phyloP scores from a whole-genome alignment of 768 basidiomycete genomes.

The Astraeus odoratus region DNA sequence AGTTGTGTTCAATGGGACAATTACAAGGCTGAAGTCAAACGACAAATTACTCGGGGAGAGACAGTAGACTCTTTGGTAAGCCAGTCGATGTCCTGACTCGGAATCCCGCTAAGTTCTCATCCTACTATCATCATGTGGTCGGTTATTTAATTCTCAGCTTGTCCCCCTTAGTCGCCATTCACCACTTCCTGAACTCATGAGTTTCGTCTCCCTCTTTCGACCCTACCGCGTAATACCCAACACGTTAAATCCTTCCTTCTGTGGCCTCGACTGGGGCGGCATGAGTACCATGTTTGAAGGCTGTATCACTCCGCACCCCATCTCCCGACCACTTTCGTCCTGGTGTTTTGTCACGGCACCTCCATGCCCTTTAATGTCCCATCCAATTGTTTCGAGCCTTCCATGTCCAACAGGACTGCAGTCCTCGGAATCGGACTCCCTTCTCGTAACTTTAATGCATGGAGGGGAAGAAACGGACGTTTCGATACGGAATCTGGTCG shows the following conservation, averaged over 20 bases:
- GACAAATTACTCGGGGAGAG: conserved; percentile 36
- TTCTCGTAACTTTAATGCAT: not conserved
- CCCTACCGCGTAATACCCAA: conserved; percentile 78
- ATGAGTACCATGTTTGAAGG: conserved; percentile 63
- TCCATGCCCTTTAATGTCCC: conserved; percentile 15
- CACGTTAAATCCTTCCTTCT: conserved; percentile 47
- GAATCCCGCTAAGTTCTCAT: not conserved
- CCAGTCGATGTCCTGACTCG: not conserved
- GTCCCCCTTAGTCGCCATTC: conserved; percentile 86
- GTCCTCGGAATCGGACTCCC: conserved; percentile 7
- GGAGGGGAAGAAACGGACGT: conserved; percentile 36
- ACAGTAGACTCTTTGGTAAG: conserved; percentile 61
- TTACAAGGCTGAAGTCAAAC: conserved; percentile 36
- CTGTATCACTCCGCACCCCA: conserved; percentile 33
- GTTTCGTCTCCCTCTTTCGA: conserved; percentile 75
- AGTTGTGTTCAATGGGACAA: conserved; percentile 51
- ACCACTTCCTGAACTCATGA: conserved; percentile 75
- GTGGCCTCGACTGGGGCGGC: conserved; percentile 64
- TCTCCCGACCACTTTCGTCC: conserved; percentile 1
- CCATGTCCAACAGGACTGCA: conserved; percentile 17
- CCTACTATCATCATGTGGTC: not conserved
- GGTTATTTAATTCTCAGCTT: conserved; percentile 39
- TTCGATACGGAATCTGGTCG: conserved; percentile 60
- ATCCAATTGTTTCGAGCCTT: conserved; percentile 8
- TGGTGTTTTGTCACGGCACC: conserved; percentile 17